Percentiles rank a stretch among this genome's conserved stretches.
These are phyloP conservation scores for Taphrina pruni DNA, from an alignment of 1,139 yeast genomes.

Conservation along the genomic window DNA sequence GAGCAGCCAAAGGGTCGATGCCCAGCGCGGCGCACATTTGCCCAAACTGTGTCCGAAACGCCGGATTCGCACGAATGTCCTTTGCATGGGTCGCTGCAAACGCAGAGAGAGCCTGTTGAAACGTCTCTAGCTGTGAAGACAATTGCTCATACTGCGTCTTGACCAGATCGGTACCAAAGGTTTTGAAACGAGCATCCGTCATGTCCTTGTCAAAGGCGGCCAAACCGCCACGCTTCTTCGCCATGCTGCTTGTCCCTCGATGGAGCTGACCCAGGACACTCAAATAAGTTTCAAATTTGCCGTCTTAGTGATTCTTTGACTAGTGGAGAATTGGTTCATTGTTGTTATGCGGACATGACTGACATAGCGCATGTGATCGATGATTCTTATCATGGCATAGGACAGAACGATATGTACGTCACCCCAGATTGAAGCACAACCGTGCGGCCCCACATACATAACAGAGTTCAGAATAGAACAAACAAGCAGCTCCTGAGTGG, in stretches of 20 bases:
- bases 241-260: not conserved
- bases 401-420: too few relatives aligned
- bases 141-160: constrained; percentile 52
- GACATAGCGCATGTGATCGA: too few relatives aligned
- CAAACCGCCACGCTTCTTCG: constrained; percentile 51
- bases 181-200: constrained; percentile 51
- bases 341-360: too few relatives aligned
- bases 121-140: constrained; percentile 53
- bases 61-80: constrained; percentile 68
- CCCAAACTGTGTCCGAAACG: constrained; percentile 72
- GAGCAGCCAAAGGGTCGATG: constrained; percentile 71
- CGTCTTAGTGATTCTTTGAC: too few relatives aligned
- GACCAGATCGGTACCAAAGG: constrained; percentile 50
- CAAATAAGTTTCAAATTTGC: too few relatives aligned
- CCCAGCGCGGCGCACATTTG: constrained; percentile 79
- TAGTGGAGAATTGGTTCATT: too few relatives aligned
- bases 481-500: too few relatives aligned
- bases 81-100: constrained; percentile 61
- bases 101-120: constrained; percentile 52
- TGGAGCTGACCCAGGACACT: too few relatives aligned
- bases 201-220: constrained; percentile 54
- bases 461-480: too few relatives aligned
- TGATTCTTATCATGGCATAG: too few relatives aligned
- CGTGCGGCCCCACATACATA: too few relatives aligned
- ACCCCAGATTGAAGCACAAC: too few relatives aligned